Evolutionary conservation across 1,284 basidiomycete genomes (phyloP).

Genomic region (Neotropicomus parvogracilis): DNA sequence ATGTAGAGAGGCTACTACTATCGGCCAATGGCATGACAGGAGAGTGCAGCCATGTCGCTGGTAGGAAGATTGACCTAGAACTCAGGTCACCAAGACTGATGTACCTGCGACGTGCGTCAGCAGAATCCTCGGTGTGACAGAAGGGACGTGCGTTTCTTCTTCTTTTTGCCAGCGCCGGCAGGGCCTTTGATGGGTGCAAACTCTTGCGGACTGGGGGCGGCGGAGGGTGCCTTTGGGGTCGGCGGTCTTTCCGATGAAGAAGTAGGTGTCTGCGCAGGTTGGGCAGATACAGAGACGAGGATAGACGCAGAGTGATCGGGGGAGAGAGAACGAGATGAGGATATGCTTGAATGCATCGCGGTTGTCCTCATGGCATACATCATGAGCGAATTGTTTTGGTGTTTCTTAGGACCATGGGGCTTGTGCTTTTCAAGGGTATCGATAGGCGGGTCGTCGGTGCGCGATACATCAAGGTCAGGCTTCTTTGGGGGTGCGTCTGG

Average conservation of each 20-base stretch:
- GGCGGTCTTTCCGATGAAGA: constrained; percentile 42
- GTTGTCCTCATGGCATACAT: constrained; percentile 74
- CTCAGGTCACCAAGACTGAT: constrained; percentile 27
- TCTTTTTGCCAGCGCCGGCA: constrained; percentile 62
- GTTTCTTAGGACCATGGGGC: constrained; percentile 43
- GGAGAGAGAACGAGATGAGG: constrained; percentile 39
- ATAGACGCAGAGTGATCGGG: constrained; percentile 32
- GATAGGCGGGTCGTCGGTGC: constrained; percentile 25
- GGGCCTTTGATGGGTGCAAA: constrained; percentile 40
- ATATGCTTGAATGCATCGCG: constrained; percentile 58
- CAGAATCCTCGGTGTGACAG: neutral
- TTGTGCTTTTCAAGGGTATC: constrained; percentile 28
- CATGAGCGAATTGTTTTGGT: constrained; percentile 64
- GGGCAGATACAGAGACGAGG: constrained; percentile 36
- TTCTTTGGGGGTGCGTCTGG: constrained; percentile 45
- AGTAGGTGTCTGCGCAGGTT: constrained; percentile 49
- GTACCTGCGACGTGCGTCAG: constrained; percentile 21
- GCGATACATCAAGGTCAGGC: constrained; percentile 32
- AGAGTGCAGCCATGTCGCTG: neutral
- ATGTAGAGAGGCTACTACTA: constrained; percentile 1
- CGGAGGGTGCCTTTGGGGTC: constrained; percentile 41
- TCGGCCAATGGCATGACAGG: neutral
- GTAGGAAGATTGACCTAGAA: neutral
- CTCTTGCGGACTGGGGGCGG: constrained; percentile 43
- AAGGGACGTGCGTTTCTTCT: constrained; percentile 36